Percentiles rank a stretch among this genome's conserved stretches.
phyloP scores from a whole-genome alignment of 1,284 basidiomycete species.

The Rugiboletus extremiorientalis region DNA sequence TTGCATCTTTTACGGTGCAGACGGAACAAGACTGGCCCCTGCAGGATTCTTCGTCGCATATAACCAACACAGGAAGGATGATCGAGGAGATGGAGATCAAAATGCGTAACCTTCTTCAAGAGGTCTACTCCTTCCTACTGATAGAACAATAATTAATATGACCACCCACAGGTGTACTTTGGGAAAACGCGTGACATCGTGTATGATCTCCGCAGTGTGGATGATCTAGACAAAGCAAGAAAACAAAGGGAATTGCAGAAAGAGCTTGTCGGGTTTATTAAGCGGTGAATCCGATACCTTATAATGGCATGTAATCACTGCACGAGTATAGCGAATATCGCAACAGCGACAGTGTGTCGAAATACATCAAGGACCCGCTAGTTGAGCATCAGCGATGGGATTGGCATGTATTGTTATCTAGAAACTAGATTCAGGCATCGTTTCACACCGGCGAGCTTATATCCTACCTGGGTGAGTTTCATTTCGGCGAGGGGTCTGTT shows the following conservation, averaged over 20 bases:
- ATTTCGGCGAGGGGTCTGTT: constrained; percentile 87
- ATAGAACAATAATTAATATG: constrained; percentile 6
- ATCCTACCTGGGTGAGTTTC: constrained; percentile 71
- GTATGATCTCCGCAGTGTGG: constrained; percentile 84
- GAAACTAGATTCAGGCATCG: constrained; percentile 4
- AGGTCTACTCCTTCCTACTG: constrained; percentile 44
- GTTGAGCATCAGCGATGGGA: constrained; percentile 77
- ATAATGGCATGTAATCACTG: constrained; percentile 10
- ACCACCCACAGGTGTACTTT: constrained; percentile 79
- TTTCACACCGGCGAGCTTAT: background rate
- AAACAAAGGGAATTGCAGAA: constrained; percentile 87
- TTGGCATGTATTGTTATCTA: constrained; percentile 95
- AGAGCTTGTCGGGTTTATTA: constrained; percentile 91
- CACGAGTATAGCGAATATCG: background rate
- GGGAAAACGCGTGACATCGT: constrained; percentile 97
- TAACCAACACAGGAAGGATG: constrained; percentile 90
- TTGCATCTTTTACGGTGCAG: constrained; percentile 39
- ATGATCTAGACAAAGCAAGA: constrained; percentile 82
- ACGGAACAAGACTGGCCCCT: constrained; percentile 86
- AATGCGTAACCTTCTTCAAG: constrained; percentile 94
- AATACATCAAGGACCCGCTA: constrained; percentile 36
- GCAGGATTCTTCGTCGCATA: constrained; percentile 77
- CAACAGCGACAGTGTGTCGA: background rate
- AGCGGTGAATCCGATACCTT: constrained; percentile 46
- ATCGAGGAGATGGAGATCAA: constrained; percentile 99